These are phyloP conservation scores for Xeromyces bisporus DNA, from an alignment of 495 filamentous ascomycete species.

Conservation along the genomic window DNA sequence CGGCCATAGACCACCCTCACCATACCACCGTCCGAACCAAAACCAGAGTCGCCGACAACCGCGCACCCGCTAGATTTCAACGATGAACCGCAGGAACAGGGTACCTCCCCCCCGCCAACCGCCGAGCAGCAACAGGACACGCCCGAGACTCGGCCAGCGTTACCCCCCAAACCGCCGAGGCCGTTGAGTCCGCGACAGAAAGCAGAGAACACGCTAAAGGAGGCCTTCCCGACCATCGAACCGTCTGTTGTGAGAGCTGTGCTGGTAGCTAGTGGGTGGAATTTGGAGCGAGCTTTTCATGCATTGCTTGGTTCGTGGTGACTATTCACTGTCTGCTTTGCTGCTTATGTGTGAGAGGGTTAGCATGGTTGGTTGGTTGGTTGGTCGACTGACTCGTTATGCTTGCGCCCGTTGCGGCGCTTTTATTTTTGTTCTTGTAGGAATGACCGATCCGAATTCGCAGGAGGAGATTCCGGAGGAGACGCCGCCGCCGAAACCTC, in stretches of 20 bases:
- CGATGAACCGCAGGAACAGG: conserved; percentile 59
- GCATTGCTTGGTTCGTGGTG: conserved; percentile 58
- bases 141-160: conserved; percentile 22
- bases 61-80: conserved; percentile 71
- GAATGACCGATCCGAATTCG: conserved; percentile 86
- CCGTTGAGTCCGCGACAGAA: conserved; percentile 66
- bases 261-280: conserved; percentile 65
- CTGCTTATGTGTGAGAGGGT: too few species aligned
- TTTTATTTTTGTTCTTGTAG: conserved; percentile 20
- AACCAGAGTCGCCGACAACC: conserved; percentile 71
- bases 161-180: conserved; percentile 81
- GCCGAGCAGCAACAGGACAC: conserved; percentile 20
- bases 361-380: too few species aligned
- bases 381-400: too few species aligned
- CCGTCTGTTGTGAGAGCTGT: conserved; percentile 72
- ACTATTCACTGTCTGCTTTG: background rate
- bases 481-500: conserved; percentile 43
- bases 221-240: conserved; percentile 85
- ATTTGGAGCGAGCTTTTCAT: conserved; percentile 90
- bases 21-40: conserved; percentile 20
- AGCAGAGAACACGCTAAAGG: conserved; percentile 74
- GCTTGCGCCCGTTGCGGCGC: too few species aligned
- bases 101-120: conserved; percentile 22
- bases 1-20: conserved; percentile 15
- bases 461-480: conserved; percentile 51